These are phyloP conservation scores for Ustilago loliicola DNA, from an alignment of 1,284 basidiomycete genomes.

Conservation along the genomic window DNA sequence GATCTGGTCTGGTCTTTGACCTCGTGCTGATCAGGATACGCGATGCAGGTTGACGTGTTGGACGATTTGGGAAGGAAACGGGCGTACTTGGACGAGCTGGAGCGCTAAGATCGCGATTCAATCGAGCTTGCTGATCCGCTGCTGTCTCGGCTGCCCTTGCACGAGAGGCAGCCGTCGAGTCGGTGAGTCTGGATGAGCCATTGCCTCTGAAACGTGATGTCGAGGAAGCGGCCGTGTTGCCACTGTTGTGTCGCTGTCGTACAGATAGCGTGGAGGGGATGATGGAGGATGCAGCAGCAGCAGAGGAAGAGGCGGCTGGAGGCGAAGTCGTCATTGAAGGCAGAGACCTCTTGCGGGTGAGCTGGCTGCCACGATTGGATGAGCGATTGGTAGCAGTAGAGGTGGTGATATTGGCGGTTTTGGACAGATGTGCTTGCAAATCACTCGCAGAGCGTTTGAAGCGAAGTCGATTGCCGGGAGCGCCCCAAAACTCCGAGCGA, in stretches of 20 bases:
- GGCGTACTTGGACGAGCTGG: slow-evolving; percentile 51
- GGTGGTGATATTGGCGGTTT: neutral
- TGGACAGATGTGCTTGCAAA: slow-evolving; percentile 28
- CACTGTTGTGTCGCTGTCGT: slow-evolving; percentile 41
- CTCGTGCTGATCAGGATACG: slow-evolving; percentile 41
- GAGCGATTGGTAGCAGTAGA: slow-evolving; percentile 16
- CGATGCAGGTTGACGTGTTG: slow-evolving; percentile 20
- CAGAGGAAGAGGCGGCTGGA: slow-evolving; percentile 12
- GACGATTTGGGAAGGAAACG: slow-evolving; percentile 21
- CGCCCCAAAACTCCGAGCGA: slow-evolving; percentile 27
- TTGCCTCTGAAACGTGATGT: slow-evolving; percentile 20
- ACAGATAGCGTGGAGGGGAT: slow-evolving; percentile 10
- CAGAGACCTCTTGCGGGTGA: slow-evolving; percentile 38
- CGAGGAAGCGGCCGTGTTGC: slow-evolving; percentile 19
- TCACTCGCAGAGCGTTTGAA: slow-evolving; percentile 52
- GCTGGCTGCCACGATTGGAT: slow-evolving; percentile 27
- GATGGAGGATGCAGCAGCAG: neutral
- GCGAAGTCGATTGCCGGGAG: slow-evolving; percentile 30
- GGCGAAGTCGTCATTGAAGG: slow-evolving; percentile 37
- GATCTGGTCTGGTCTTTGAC: slow-evolving; percentile 17
- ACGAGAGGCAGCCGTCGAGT: slow-evolving; percentile 55
- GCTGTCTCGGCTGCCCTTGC: slow-evolving; percentile 57
- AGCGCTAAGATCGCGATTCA: slow-evolving; percentile 27
- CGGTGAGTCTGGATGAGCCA: slow-evolving; percentile 37
- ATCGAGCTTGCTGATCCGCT: slow-evolving; percentile 36